Conservation (phyloP, 371 early-diverging fungal species). For the Circinella minor region DNA sequence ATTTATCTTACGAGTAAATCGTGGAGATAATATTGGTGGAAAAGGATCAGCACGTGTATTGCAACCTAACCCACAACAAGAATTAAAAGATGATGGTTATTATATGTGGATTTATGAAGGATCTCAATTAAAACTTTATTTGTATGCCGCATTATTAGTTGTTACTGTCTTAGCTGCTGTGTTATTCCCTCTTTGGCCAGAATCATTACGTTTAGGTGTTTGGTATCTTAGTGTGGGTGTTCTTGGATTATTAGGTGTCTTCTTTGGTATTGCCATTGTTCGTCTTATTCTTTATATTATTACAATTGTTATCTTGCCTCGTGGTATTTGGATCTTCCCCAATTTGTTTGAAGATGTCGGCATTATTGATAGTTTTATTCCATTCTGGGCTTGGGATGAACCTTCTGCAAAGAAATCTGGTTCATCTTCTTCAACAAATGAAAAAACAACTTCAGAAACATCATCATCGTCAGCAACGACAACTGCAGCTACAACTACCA, state of each 20-base stretch:
- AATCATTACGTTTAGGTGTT: conserved; percentile 78
- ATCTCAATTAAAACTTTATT: conserved; percentile 72
- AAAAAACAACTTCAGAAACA: not conserved
- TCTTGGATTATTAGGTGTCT: conserved; percentile 88
- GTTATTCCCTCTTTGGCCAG: conserved; percentile 99
- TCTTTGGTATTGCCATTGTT: conserved; percentile 90
- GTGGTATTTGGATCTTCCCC: conserved; percentile 99
- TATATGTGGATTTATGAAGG: conserved; percentile 98
- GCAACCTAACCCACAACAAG: conserved; percentile 68
- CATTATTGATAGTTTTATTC: conserved; percentile 97
- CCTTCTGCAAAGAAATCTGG: conserved; percentile 46
- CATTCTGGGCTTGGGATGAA: conserved; percentile 92
- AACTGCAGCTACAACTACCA: not conserved
- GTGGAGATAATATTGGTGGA: conserved; percentile 60
- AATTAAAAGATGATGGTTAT: conserved; percentile 82
- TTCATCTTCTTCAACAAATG: not conserved
- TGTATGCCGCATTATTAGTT: conserved; percentile 82
- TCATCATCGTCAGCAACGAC: conserved; percentile 1
- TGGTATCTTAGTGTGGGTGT: conserved; percentile 92
- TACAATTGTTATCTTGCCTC: conserved; percentile 76
- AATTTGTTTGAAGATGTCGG: conserved; percentile 99
- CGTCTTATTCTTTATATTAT: conserved; percentile 90
- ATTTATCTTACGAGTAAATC: conserved; percentile 76
- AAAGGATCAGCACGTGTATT: conserved; percentile 59
- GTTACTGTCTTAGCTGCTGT: conserved; percentile 87